These are phyloP conservation scores for Noccaea bulbosa DNA, from an alignment of 345 rosid species.

Conservation along the genomic window DNA sequence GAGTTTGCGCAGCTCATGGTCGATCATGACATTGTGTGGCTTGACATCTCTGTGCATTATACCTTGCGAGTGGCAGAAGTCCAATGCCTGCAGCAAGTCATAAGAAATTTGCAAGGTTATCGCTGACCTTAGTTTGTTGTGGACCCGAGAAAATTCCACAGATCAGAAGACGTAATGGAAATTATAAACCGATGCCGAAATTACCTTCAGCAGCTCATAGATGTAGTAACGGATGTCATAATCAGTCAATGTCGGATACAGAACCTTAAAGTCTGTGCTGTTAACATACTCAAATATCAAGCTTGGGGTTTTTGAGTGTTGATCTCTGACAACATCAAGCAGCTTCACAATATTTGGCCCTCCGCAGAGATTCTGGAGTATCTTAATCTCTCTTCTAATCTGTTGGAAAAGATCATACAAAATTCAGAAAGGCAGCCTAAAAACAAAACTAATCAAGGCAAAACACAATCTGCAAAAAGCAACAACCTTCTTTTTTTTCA, in stretches of 20 bases:
- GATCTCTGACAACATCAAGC: slow-evolving; percentile 83
- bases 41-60: slow-evolving; percentile 94
- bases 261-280: slow-evolving; percentile 82
- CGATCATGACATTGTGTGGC: slow-evolving; percentile 93
- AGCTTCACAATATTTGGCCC: slow-evolving; percentile 81
- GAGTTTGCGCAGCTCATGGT: slow-evolving; percentile 86
- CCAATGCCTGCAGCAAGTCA: slow-evolving; percentile 63
- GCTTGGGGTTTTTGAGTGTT: slow-evolving; percentile 88
- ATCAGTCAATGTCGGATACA: slow-evolving; percentile 86
- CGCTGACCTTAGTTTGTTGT: neutral
- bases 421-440: slow-evolving; percentile 19
- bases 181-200: neutral
- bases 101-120: slow-evolving; percentile 18
- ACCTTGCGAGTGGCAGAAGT: slow-evolving; percentile 86
- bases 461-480: neutral
- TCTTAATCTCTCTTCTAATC: slow-evolving; percentile 86
- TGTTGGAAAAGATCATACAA: slow-evolving; percentile 37
- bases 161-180: neutral
- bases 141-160: neutral
- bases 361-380: slow-evolving; percentile 88
- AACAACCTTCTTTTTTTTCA: neutral
- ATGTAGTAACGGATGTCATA: slow-evolving; percentile 91
- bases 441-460: neutral
- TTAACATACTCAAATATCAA: slow-evolving; percentile 88
- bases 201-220: slow-evolving; percentile 83